A percentile compares a stretch with the other conserved stretches of the same genome.
phyloP scores from a whole-genome alignment of 352 stramenopile species.

The Aphanomyces cochlioides region DNA sequence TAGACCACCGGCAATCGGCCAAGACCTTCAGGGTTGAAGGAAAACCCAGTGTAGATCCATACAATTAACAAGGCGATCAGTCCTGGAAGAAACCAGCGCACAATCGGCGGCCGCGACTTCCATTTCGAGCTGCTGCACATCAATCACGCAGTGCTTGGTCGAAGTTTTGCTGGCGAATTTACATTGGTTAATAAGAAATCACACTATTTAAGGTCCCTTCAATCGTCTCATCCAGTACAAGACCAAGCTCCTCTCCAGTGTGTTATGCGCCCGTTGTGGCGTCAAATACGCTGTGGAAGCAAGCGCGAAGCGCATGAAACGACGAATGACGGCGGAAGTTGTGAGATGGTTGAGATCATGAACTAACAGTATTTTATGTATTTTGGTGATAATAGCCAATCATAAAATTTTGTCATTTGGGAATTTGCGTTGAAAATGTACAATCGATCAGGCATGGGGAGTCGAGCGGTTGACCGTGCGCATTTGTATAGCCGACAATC shows the following conservation, averaged over 20 bases:
- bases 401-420: background rate
- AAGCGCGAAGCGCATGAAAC: background rate
- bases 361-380: too few species aligned
- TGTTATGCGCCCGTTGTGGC: too few species aligned
- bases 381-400: conserved; percentile 6
- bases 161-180: too few species aligned
- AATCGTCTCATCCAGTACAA: too few species aligned
- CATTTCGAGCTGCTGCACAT: conserved; percentile 17
- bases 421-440: conserved; percentile 8
- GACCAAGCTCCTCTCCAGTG: too few species aligned
- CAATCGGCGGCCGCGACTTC: background rate
- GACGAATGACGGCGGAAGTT: too few species aligned
- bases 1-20: background rate
- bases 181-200: too few species aligned
- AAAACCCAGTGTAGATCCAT: conserved; percentile 18
- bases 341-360: too few species aligned
- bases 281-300: background rate
- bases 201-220: too few species aligned
- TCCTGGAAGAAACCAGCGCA: background rate
- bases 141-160: too few species aligned
- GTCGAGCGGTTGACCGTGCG: conserved; percentile 23
- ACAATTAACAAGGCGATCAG: conserved; percentile 6
- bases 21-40: conserved; percentile 9
- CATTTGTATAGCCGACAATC: conserved; percentile 23
- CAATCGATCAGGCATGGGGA: conserved; percentile 29